phyloP scores from a whole-genome alignment of 768 basidiomycete genomes.

The Mycena vitilis region DNA sequence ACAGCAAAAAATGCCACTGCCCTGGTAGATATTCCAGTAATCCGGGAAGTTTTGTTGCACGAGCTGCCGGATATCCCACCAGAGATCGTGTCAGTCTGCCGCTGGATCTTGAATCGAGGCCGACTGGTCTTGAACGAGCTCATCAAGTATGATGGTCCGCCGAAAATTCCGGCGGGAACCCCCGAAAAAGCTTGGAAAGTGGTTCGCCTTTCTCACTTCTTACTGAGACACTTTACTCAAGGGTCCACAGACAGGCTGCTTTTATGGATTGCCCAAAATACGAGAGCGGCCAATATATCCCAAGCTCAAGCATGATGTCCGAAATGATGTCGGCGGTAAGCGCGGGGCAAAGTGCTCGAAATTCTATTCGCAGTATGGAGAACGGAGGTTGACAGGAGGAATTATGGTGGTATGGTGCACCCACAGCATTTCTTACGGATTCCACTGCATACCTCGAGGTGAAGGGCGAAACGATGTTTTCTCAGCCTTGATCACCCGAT shows the following conservation, averaged over 20 bases:
- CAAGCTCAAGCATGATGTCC: constrained; percentile 25
- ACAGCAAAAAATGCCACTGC: neutral
- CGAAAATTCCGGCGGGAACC: neutral
- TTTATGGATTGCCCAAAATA: constrained; percentile 36
- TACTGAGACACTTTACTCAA: no score
- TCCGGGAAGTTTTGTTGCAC: constrained; percentile 1
- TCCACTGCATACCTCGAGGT: constrained; percentile 48
- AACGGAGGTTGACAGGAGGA: constrained; percentile 35
- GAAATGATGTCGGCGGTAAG: constrained; percentile 6
- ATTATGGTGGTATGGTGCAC: constrained; percentile 44
- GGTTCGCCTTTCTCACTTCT: neutral
- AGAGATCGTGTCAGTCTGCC: neutral
- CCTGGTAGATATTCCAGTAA: neutral
- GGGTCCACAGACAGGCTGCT: constrained; percentile 31
- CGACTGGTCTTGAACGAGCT: neutral
- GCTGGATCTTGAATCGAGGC: neutral
- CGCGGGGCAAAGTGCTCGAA: constrained; percentile 39
- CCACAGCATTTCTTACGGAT: constrained; percentile 48
- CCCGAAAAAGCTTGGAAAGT: constrained; percentile 15
- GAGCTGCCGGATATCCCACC: neutral
- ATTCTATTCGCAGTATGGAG: constrained; percentile 37
- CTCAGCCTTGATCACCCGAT: constrained; percentile 50
- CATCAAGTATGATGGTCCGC: neutral
- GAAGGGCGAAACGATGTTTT: constrained; percentile 55
- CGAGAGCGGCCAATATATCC: constrained; percentile 30